These are phyloP conservation scores for Malassezia slooffiae DNA, from an alignment of 1,284 basidiomycete genomes.

Conservation along the genomic window DNA sequence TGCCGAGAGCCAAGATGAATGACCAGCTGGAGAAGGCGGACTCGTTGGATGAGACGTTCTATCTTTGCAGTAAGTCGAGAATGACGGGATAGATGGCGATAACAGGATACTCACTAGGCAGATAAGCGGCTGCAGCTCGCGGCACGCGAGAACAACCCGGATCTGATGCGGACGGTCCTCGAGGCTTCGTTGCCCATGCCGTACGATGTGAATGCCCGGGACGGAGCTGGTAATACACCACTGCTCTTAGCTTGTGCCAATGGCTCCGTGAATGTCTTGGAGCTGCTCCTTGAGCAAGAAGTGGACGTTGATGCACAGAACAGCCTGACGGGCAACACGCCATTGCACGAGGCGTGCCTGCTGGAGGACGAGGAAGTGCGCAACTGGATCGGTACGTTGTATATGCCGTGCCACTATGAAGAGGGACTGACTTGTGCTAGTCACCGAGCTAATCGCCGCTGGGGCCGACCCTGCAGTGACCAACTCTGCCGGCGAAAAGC, in stretches of 20 bases:
- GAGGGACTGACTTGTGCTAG: conserved; percentile 7
- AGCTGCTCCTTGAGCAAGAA: conserved; percentile 36
- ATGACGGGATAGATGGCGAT: no score
- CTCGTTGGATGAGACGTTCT: no score
- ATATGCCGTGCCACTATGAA: background rate
- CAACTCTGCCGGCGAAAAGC: conserved; percentile 35
- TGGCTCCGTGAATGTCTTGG: conserved; percentile 27
- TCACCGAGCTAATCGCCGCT: conserved; percentile 36
- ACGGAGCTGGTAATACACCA: conserved; percentile 40
- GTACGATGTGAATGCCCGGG: conserved; percentile 34
- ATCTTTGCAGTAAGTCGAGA: no score
- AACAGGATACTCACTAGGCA: conserved; percentile 10
- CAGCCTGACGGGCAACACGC: conserved; percentile 62
- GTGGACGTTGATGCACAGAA: conserved; percentile 78
- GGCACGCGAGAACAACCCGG: conserved; percentile 32
- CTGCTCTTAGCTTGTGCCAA: conserved; percentile 37
- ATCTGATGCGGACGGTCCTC: conserved; percentile 29
- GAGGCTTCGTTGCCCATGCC: conserved; percentile 13
- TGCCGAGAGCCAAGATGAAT: no score
- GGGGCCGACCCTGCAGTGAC: conserved; percentile 32
- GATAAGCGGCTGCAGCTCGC: conserved; percentile 35
- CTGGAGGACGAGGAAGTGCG: conserved; percentile 57
- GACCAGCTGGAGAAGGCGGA: no score
- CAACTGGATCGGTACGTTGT: conserved; percentile 48
- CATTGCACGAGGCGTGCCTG: conserved; percentile 66